Evolutionary conservation across 1,284 basidiomycete genomes (phyloP), one percentile per base, ranked within the genome.

Genomic region (Malassezia caprae): DNA sequence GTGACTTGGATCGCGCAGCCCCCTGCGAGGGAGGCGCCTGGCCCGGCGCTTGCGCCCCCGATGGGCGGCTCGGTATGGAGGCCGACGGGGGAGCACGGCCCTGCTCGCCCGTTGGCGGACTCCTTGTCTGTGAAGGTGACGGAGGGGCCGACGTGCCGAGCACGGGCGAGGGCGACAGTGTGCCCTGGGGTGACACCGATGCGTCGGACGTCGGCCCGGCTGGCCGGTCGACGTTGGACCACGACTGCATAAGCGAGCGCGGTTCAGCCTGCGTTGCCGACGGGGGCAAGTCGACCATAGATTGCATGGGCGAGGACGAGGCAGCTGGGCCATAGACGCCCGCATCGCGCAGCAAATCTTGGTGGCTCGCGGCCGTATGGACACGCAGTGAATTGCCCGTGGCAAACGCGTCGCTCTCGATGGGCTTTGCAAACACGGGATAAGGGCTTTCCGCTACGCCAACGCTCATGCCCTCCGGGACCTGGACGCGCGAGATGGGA

Each of bases 391-490:
- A 28, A 15, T 48, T 48, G 21, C 46, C 46, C 46, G 15, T 28
- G 8, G 31, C n/a, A 17, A 48, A 32, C 13, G 46, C 13, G 8
- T 48, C 46, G 23, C 6, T 27, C 21, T 48, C 46, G 23, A 26
- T 27, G 15, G 27, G 30, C 15, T 17, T 28, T 17, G 26, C 24
- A 39, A 48, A 39, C 7, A 21, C 10, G 15, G 55, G 55, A 24
- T 57, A 57, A 15, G 49, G 55, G 28, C 48, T 57, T 10, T 57
- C 55, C 8, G 19, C n/a, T 11, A 51, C 26, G 19, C 55, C 55
- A 3, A 57, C 19, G 28, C 30, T 31, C 55, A 57, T 57, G 15
- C 55, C 55, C 28, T 48, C 44, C 2, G 55, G 55, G 5, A 57
- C 12, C 4, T 32, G 23, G 4, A 57, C 30, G 23, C 48, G 42